These are phyloP conservation scores for Papilionanthe hybrid DNA, from an alignment of 116 monocot genomes.

Conservation along the genomic window DNA sequence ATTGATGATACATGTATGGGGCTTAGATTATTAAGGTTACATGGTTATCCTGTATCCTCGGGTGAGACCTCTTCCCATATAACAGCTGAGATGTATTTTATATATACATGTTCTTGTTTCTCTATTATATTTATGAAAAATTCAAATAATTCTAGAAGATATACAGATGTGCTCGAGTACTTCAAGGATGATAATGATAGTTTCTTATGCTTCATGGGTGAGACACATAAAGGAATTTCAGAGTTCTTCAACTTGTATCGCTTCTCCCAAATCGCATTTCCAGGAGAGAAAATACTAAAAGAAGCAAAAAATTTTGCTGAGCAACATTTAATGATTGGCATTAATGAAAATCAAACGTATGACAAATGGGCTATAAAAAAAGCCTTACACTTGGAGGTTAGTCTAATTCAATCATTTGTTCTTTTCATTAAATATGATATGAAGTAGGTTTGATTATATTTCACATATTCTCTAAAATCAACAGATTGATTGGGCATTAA, in stretches of 20 bases:
- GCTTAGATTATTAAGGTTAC: too few relatives aligned
- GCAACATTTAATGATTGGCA: constrained; percentile 10
- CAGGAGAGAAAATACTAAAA: constrained; percentile 28
- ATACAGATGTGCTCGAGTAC: constrained; percentile 18
- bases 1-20: constrained; percentile 14
- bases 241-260: constrained; percentile 27
- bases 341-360: constrained; percentile 4
- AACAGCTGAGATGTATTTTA: too few relatives aligned
- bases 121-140: too few relatives aligned
- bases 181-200: constrained; percentile 17
- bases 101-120: too few relatives aligned
- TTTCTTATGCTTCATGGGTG: constrained; percentile 22
- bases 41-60: too few relatives aligned
- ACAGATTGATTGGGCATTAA: constrained; percentile 16
- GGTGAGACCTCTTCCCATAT: too few relatives aligned
- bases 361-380: constrained; percentile 33
- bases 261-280: constrained; percentile 25
- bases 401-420: neutral
- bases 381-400: constrained; percentile 19
- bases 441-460: neutral
- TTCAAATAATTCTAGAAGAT: too few relatives aligned
- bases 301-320: constrained; percentile 17
- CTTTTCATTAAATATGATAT: neutral
- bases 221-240: constrained; percentile 26
- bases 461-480: neutral